phyloP scores from a whole-genome alignment of 1,139 yeast genomes.

The Hyphopichia buzzinii region DNA sequence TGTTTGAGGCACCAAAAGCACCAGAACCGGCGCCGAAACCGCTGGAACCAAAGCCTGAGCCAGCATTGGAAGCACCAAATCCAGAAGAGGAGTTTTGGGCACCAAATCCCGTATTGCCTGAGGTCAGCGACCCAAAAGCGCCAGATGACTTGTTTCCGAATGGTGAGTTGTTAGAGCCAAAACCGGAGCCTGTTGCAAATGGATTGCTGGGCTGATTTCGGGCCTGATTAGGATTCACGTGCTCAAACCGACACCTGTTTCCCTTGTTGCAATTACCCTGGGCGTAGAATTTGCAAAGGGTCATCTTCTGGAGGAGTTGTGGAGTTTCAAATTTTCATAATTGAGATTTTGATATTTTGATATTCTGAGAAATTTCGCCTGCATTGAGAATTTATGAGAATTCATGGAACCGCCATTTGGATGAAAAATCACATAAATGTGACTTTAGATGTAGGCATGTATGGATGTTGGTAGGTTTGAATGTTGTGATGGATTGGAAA shows the following conservation, averaged over 20 bases:
- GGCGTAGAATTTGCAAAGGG: slow-evolving; percentile 1
- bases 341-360: too few relatives aligned
- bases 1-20: slow-evolving; percentile 6
- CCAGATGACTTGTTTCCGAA: slow-evolving; percentile 21
- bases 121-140: background rate
- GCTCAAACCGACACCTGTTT: slow-evolving; percentile 16
- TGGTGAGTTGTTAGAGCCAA: slow-evolving; percentile 34
- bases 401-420: too few relatives aligned
- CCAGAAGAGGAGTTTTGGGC: slow-evolving; percentile 23
- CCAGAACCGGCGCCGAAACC: slow-evolving; percentile 28
- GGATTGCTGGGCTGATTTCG: background rate
- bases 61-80: slow-evolving; percentile 49
- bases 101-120: slow-evolving; percentile 2
- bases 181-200: slow-evolving; percentile 7
- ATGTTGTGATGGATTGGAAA: too few relatives aligned
- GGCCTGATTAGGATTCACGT: background rate
- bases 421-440: too few relatives aligned
- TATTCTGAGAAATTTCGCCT: too few relatives aligned
- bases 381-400: too few relatives aligned
- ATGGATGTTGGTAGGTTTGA: too few relatives aligned
- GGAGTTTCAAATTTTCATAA: too few relatives aligned
- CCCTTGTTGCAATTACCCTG: slow-evolving; percentile 24
- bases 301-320: too few relatives aligned
- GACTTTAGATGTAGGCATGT: too few relatives aligned
- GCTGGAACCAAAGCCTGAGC: slow-evolving; percentile 11